Evolutionary conservation across 2,329 filamentous ascomycete genomes (phyloP).

Genomic region (Metarhizium sp.): DNA sequence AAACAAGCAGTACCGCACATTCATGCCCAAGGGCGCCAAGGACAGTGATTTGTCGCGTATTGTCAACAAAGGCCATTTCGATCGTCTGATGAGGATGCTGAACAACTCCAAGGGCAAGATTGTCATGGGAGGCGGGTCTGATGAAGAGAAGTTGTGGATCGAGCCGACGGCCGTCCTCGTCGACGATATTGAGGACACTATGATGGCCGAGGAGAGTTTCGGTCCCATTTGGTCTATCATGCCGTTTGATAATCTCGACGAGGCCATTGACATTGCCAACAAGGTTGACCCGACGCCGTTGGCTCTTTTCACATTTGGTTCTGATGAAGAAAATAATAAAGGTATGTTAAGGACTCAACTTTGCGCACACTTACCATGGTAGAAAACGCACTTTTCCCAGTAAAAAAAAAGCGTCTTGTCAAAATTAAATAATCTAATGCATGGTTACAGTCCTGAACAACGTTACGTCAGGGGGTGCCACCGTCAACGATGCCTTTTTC

Average conservation of each 20-base stretch:
- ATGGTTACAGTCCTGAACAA: slow-evolving; percentile 19
- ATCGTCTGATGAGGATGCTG: slow-evolving; percentile 83
- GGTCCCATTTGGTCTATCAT: slow-evolving; percentile 85
- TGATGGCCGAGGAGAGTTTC: slow-evolving; percentile 80
- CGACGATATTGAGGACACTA: slow-evolving; percentile 58
- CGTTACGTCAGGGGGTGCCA: slow-evolving; percentile 39
- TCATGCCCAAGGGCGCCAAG: slow-evolving; percentile 76
- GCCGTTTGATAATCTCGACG: slow-evolving; percentile 68
- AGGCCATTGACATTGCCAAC: slow-evolving; percentile 77
- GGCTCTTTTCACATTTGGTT: slow-evolving; percentile 77
- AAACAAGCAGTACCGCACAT: slow-evolving; percentile 60
- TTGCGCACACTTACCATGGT: slow-evolving; percentile 1
- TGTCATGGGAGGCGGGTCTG: slow-evolving; percentile 74
- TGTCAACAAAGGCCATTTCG: slow-evolving; percentile 70
- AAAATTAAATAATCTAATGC: not conserved
- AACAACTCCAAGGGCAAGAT: slow-evolving; percentile 76
- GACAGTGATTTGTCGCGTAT: slow-evolving; percentile 76
- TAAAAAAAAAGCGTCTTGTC: not conserved
- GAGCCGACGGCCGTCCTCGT: slow-evolving; percentile 90
- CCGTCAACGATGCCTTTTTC: slow-evolving; percentile 38
- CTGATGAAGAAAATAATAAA: slow-evolving; percentile 65
- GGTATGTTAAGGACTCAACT: slow-evolving; percentile 33
- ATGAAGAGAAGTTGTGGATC: slow-evolving; percentile 73
- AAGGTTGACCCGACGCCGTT: slow-evolving; percentile 75
- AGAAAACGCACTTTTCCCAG: not conserved